Percentiles rank a stretch among this genome's conserved stretches.
Conservation (phyloP, 1,284 basidiomycete species). For the Apiotrichum mycotoxinovorans region DNA sequence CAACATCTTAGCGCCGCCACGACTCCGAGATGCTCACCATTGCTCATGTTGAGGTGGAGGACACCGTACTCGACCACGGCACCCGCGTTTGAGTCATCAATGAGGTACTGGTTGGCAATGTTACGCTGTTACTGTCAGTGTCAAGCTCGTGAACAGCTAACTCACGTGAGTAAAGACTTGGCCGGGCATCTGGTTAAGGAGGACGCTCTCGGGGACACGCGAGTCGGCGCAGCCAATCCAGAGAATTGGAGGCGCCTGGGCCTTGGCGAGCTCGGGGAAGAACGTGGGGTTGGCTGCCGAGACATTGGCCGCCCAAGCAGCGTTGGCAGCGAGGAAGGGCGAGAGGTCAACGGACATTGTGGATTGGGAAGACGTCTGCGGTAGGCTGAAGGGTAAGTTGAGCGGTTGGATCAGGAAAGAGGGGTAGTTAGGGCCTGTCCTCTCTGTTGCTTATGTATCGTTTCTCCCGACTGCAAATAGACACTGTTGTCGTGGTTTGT, state of each 20-base stretch:
- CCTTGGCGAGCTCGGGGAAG: slow-evolving; percentile 34
- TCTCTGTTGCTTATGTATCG: too few species aligned
- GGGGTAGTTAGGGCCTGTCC: too few species aligned
- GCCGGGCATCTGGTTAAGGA: slow-evolving; percentile 54
- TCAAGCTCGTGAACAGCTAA: background rate
- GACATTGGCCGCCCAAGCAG: slow-evolving; percentile 34
- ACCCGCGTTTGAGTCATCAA: slow-evolving; percentile 64
- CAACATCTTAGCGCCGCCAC: too few species aligned
- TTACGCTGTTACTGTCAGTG: slow-evolving; percentile 11
- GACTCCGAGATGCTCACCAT: slow-evolving; percentile 59
- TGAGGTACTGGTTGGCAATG: slow-evolving; percentile 59
- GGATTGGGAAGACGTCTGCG: background rate
- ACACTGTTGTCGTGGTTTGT: too few species aligned
- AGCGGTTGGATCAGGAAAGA: too few species aligned
- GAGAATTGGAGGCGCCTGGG: slow-evolving; percentile 43
- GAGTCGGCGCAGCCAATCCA: slow-evolving; percentile 51
- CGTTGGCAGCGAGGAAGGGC: slow-evolving; percentile 33
- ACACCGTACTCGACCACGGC: slow-evolving; percentile 81
- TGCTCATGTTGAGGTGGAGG: slow-evolving; percentile 70
- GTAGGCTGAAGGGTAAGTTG: too few species aligned
- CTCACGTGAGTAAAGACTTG: slow-evolving; percentile 59
- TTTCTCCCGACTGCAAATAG: too few species aligned
- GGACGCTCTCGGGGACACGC: slow-evolving; percentile 48
- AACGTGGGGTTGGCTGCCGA: slow-evolving; percentile 31
- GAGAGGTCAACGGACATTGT: slow-evolving; percentile 10